Evolutionary conservation across 257 asterid genomes (phyloP), one percentile per base, ranked within the genome.

Genomic region (Ilex aquifolium): DNA sequence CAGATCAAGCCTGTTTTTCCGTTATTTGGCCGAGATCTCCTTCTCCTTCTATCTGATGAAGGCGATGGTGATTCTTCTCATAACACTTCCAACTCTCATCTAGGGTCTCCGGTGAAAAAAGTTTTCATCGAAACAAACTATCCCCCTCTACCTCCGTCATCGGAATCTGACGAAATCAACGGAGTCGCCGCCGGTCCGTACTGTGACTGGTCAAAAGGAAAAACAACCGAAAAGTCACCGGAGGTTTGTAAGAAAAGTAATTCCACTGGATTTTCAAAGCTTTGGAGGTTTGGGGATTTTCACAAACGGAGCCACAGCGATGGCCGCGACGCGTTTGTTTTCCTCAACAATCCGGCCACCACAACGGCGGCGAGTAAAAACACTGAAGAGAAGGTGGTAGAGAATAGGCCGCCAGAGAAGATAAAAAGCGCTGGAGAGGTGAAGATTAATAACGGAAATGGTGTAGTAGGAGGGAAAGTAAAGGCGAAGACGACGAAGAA

Each of bases 301-400:
- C 71, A 76, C 67, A 78, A 81, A 46, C 77, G 97, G 74, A 74
- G 88, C 49, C 81, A 83, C 40, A 93, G 97, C 54, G 97, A 93
- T 17, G 97, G 99, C 10, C 76, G 90, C 40, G 97, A 93, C 64
- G 86, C 97, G 0, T 90, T 83, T 40, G 96, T 93, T 6, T 93
- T 85, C 74, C 67, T 93, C 57, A 82, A 87, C 67, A 56, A 67
- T 27, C 58, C 72, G 55, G 50, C 80, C 42, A 44, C 69, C 14
- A 11, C 70, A 49, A 62, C 62, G 11, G 70, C 36, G 13, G 59
- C 21, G 65, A 40, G 13, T 29, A 49, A 31, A 48, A 16, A 4
- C 36, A 36, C 39, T 27, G 48, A 21, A 8, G 36, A 12, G 21
- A 55, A 65, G 32, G 63, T 81, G 76, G 80, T 62, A 72, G 54